Base-by-base conservation (phyloP, 768 basidiomycete genomes). In the Leccinum broughii region DNA sequence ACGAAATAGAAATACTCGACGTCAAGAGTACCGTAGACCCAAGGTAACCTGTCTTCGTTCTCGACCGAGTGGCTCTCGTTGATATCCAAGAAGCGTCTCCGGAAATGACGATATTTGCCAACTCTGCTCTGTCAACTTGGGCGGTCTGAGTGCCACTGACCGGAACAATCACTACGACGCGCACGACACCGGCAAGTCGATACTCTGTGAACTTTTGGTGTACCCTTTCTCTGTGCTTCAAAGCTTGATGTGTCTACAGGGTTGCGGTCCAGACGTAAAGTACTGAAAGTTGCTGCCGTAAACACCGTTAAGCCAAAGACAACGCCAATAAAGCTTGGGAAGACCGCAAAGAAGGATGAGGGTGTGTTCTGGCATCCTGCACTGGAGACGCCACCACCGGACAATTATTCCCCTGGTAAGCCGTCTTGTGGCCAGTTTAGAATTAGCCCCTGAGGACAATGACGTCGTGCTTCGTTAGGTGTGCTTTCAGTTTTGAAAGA, bases 301-400 rank as follows among this genome's bases (percentile, higher is more conserved):
- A 51, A 1, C 28, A 51, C 54, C 30, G 20, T 61, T n/a, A 51
- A n/a, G 8, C 55, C 15, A 44, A 56, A 60, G 55, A 24, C 46
- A 13, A 15, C 26, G 2, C 41, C 57, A 8, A 54, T 61, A 51
- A 67, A 57, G 39, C 15, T 30, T 11, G 34, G 14, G 54, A 68
- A 46, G 55, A 59, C 57, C n/a, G 68, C 65, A n/a, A 55, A 54
- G 34, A 48, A 41, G 11, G 52, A 6, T 9, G 13, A 76, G 35
- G 88, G 90, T 62, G 58, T 74, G 3, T 92, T 92, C 70, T 93
- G 92, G 92, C 77, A 85, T 70, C 71, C 83, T 14, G 63, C 82
- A 5, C 76, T 78, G 59, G 59, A 69, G 2, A 68, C 58, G 3
- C 57, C 76, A 3, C 87, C 89, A 10, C 82, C 82, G 8, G 57